Evolutionary conservation across 768 basidiomycete species (phyloP).

Genomic region (Amanita subjunquillea): DNA sequence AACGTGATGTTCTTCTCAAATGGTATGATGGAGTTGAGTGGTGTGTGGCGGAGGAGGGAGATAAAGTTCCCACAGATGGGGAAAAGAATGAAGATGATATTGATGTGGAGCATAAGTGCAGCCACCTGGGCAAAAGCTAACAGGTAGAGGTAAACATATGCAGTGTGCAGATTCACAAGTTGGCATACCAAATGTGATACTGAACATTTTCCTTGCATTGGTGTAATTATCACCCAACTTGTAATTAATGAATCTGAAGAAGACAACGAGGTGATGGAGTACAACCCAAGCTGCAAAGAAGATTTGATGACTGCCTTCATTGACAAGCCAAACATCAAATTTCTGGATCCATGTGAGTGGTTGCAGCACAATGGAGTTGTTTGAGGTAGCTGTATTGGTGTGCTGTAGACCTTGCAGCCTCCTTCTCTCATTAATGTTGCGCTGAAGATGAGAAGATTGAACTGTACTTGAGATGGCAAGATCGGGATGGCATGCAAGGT

Average conservation of each 20-base stretch:
- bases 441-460: conserved; percentile 46
- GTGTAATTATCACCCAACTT: too few species aligned
- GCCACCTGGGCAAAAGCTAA: conserved; percentile 80
- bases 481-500: conserved; percentile 47
- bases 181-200: conserved; percentile 60
- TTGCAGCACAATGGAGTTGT: conserved; percentile 18
- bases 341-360: too few species aligned
- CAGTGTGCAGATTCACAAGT: conserved; percentile 22
- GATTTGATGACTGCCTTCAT: conserved; percentile 72
- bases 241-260: too few species aligned
- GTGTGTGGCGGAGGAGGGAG: too few species aligned
- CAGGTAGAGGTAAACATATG: conserved; percentile 22
- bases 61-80: too few species aligned
- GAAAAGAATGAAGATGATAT: too few species aligned
- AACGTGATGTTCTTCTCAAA: too few species aligned
- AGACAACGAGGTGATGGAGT: too few species aligned
- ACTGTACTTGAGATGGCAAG: conserved; percentile 20
- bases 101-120: conserved; percentile 84
- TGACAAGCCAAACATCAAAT: too few species aligned
- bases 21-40: too few species aligned
- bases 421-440: conserved; percentile 79
- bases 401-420: conserved; percentile 85
- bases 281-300: conserved; percentile 83
- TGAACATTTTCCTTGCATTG: too few species aligned
- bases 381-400: conserved; percentile 28